Evolutionary conservation across 495 filamentous ascomycete genomes (phyloP).

Genomic region (Lophiostoma macrostomum): DNA sequence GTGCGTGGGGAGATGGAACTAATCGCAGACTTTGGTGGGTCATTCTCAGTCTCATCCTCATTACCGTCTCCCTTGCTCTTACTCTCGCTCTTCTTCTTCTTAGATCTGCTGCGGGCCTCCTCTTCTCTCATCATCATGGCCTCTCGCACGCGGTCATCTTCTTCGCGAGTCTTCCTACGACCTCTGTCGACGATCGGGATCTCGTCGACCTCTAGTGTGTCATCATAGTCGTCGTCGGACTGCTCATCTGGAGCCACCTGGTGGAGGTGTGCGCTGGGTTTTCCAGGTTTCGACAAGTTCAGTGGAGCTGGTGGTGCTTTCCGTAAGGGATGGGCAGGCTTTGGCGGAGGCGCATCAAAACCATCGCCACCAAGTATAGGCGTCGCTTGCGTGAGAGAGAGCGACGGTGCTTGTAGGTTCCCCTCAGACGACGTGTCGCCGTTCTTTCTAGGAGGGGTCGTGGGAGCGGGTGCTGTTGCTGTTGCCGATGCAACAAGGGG

Average conservation of each 20-base stretch:
- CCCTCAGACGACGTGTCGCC: neutral
- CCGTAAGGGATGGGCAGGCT: conserved; percentile 40
- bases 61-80: conserved; percentile 38
- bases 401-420: conserved; percentile 21
- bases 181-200: conserved; percentile 62
- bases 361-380: conserved; percentile 30
- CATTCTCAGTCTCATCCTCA: neutral
- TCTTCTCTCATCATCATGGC: conserved; percentile 60
- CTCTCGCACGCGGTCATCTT: conserved; percentile 80
- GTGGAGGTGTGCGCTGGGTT: conserved; percentile 44
- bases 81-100: conserved; percentile 50
- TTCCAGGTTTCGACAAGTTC: conserved; percentile 55
- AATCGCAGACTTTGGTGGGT: conserved; percentile 12
- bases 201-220: conserved; percentile 65
- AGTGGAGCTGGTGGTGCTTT: conserved; percentile 84
- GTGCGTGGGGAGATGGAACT: conserved; percentile 11
- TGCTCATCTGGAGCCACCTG: conserved; percentile 55
- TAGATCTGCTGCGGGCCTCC: conserved; percentile 62
- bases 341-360: conserved; percentile 27
- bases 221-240: conserved; percentile 82
- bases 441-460: neutral
- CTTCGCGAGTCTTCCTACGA: conserved; percentile 80
- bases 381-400: conserved; percentile 37
- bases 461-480: neutral
- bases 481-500: neutral